These are phyloP conservation scores for Colletotrichum orchidophilum DNA, from an alignment of 2,329 filamentous ascomycete genomes.

Conservation along the genomic window DNA sequence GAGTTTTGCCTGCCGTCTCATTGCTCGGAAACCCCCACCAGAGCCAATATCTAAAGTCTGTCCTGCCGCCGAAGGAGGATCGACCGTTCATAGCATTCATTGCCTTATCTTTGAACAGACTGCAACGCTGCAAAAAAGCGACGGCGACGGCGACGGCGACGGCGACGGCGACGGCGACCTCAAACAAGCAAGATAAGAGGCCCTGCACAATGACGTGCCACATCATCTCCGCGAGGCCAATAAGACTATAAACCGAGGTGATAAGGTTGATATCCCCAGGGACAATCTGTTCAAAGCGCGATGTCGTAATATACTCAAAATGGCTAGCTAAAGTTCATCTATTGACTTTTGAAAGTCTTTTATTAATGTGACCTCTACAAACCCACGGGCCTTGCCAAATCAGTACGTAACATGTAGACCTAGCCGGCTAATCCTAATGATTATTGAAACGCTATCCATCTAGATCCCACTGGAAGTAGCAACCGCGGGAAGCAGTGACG, in stretches of 20 bases:
- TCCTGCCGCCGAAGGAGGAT: not conserved
- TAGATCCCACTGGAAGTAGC: not conserved
- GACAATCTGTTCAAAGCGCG: not conserved
- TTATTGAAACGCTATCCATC: not conserved
- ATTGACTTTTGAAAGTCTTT: not conserved
- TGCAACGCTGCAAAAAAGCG: not conserved
- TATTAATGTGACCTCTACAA: too few relatives aligned
- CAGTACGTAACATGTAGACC: too few relatives aligned
- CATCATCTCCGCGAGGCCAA: not conserved
- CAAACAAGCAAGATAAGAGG: conserved; percentile 6
- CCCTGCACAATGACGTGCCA: conserved; percentile 8
- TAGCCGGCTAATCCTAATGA: not conserved
- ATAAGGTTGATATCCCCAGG: not conserved
- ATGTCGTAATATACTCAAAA: not conserved
- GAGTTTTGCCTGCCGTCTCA: not conserved
- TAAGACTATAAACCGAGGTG: not conserved
- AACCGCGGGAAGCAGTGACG: conserved; percentile 15
- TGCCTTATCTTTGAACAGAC: not conserved
- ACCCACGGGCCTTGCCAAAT: too few relatives aligned
- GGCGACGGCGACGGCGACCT: not conserved
- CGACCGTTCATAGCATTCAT: not conserved
- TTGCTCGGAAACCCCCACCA: not conserved
- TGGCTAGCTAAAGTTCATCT: not conserved
- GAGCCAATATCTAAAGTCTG: not conserved
- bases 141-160: not conserved